phyloP scores from a whole-genome alignment of 2,329 filamentous ascomycete species.

The Cercospora zeae-maydis region DNA sequence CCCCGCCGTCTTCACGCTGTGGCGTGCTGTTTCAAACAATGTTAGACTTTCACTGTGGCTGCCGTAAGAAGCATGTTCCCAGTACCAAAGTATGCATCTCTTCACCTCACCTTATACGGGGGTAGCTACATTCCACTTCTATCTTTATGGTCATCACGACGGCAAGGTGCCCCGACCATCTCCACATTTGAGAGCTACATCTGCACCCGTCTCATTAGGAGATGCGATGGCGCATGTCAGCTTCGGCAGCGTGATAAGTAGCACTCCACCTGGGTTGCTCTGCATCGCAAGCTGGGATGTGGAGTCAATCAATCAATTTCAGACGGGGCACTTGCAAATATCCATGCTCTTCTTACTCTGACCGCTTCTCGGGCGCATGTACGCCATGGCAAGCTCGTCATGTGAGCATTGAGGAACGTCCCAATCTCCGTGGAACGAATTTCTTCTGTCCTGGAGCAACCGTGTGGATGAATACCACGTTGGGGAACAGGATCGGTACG shows the following conservation, averaged over 20 bases:
- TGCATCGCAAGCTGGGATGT: background rate
- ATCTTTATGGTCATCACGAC: background rate
- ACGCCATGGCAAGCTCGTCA: background rate
- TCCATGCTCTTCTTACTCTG: background rate
- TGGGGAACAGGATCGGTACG: background rate
- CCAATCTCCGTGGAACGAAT: background rate
- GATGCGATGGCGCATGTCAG: background rate
- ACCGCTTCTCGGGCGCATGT: background rate
- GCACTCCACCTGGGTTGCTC: background rate
- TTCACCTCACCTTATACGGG: background rate
- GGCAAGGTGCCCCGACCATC: background rate
- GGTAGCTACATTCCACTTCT: background rate
- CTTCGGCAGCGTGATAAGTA: conserved; percentile 1
- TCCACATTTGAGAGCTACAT: background rate
- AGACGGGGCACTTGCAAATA: background rate
- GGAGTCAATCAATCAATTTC: background rate
- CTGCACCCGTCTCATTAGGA: background rate
- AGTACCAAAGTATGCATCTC: background rate
- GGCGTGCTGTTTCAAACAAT: background rate
- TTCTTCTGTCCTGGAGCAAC: background rate
- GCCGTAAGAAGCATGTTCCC: background rate
- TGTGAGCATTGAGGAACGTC: background rate
- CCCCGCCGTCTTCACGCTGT: background rate
- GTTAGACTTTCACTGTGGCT: background rate
- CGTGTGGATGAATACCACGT: background rate